Evolutionary conservation across 2,329 filamentous ascomycete genomes (phyloP).

Genomic region (Phyllosticta citrichinensis): DNA sequence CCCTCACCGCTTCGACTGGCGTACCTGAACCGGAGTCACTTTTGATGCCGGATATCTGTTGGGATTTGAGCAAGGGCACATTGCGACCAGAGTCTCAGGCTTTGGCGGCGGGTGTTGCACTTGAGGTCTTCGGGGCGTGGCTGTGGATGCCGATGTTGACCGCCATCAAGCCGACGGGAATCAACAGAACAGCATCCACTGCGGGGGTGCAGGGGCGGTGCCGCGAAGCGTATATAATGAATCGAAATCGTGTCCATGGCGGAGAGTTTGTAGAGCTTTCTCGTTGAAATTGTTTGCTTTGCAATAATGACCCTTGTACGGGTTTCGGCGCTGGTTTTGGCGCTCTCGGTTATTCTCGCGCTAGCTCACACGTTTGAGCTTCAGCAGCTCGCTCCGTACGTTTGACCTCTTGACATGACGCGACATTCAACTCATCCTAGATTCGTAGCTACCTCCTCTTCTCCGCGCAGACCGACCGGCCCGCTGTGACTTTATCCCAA

Average conservation of each 20-base stretch:
- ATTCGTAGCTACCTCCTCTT: constrained; percentile 1
- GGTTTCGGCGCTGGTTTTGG: constrained; percentile 3
- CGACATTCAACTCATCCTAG: not conserved
- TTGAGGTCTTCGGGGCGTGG: constrained; percentile 1
- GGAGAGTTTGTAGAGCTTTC: not conserved
- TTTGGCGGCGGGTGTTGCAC: not conserved
- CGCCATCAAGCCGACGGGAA: constrained; percentile 2
- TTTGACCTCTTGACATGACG: not conserved
- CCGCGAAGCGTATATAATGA: not conserved
- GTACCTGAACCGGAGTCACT: not conserved
- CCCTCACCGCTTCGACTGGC: not conserved
- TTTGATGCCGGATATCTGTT: not conserved
- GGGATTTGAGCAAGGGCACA: not conserved
- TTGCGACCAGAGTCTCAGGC: not conserved
- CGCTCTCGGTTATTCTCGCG: constrained; percentile 3
- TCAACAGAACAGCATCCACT: not conserved
- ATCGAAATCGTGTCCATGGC: not conserved
- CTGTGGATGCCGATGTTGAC: constrained; percentile 7
- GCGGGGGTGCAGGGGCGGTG: not conserved
- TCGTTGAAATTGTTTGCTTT: not conserved
- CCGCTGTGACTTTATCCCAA: constrained; percentile 11
- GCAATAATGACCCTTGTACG: constrained; percentile 7
- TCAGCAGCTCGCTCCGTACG: constrained; percentile 8
- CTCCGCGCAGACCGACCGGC: not conserved
- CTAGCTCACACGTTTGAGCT: constrained; percentile 4